Evolutionary conservation across 768 basidiomycete species (phyloP), one percentile per base, ranked within the genome.

Genomic region (Xerocomellus intermedius): DNA sequence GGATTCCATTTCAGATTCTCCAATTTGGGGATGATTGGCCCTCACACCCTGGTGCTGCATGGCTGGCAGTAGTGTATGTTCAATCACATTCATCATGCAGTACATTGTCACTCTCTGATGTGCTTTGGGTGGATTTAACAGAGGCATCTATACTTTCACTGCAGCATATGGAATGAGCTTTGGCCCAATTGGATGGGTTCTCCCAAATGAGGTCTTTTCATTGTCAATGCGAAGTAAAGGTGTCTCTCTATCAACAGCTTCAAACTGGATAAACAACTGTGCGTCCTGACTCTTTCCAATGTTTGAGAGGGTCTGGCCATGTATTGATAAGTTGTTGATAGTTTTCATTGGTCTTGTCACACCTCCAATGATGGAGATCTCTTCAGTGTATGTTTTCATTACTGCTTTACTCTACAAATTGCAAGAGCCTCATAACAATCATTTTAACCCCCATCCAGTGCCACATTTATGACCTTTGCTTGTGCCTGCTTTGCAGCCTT

Each of bases 211-310:
- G 70, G 84, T 94, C 2, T 92, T 93, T 64, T 83, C 92, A 2
- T 73, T 89, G 1, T 86, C 88, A 3, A 79, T 89, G 73, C 78
- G 91, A 57, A 86, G 88, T 60, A 86, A 85, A 65, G 93, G 93
- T 45, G 91, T 94, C 5, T 83, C 91, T 22, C 63, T 95, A 21
- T 85, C 89, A 19, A 93, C 91, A 2, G 87, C 89, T 3, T 89
- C 87, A n/a, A 90, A 89, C 60, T 93, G 91, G 91, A 62, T 82
- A 24, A 92, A 92, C 64, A 93, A 93, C 55, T 93, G 86, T 86
- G 47, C 2, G 79, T 69, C 14, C 50, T 21, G 0, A 35, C 38
- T 16, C 17, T 32, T 37, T 52, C 8, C 26, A 21, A 2, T 42
- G 14, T 22, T 12, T 16, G 30, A 32, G 17, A 52, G 3, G 8